Base-by-base conservation (phyloP, 73 alveolate species). In the Paramecium sonneborni region DNA sequence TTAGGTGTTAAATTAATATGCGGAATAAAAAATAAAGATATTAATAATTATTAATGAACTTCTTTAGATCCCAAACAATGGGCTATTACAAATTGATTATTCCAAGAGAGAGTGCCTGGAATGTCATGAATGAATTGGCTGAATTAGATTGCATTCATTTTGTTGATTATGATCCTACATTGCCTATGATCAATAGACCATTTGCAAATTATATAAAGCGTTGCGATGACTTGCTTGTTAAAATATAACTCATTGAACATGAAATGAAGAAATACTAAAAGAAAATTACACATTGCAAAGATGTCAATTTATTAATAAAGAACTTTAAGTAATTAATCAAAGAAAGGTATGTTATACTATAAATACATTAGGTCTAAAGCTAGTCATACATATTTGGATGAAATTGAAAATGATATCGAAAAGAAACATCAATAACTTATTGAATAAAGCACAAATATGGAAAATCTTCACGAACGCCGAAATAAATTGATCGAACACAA, bases 41-140 rank as follows among this genome's bases (percentile, higher is more conserved):
- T 41, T 24, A 23, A 39, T 79, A 23, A 43, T 38, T 79, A 43
- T 10, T 52, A 43, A 95, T 96, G 98, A 95, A 95, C 43, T 58
- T 96, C 85, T 76, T 96, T 35, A 84, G 99, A 74, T 97, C 99
- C 24, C 98, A 97, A 85, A 93, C 94, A 26, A 97, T 97, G 99
- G 76, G 95, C 69, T 97, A 96, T 57, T 97, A 94, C 89, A 97
- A 96, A 95, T 70, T 98, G 35, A 92, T 96, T 18, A 93, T 98
- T 24, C 97, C 98, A 26, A 95, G 96, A 76, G 99, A 98, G 79
- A 95, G 96, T 34, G 99, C 97, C 12, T 94, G 96, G 93, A 98
- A 96, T 56, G 94, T 97, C 26, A 91, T 97, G 93, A 96, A 97
- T 86, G 99, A 97, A 84, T 85, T 98, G 58, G 99, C 99, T 37